Conservation (phyloP, 768 basidiomycete genomes). For the Panus rudis region DNA sequence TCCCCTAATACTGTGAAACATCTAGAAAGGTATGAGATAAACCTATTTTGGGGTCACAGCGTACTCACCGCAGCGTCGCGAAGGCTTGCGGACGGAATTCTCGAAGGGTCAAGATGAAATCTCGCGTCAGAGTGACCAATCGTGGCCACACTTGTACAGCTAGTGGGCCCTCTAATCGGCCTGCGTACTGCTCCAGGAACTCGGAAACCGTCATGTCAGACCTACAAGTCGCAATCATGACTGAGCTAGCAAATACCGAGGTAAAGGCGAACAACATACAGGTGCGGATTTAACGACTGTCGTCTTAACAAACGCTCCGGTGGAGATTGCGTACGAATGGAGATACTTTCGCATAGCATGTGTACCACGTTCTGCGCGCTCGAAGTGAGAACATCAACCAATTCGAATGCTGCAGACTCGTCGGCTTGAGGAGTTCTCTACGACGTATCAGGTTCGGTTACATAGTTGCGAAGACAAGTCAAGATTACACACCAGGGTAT, state of each 20-base stretch:
- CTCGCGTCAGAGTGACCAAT: constrained; percentile 71
- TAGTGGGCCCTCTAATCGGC: constrained; percentile 79
- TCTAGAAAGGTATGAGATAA: constrained; percentile 30
- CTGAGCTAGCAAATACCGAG: neutral
- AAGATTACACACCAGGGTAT: constrained; percentile 31
- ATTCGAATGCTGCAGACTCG: constrained; percentile 59
- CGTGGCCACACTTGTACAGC: constrained; percentile 90
- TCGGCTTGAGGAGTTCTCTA: constrained; percentile 1
- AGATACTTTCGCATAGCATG: constrained; percentile 82
- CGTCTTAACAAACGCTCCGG: constrained; percentile 51
- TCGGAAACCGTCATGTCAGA: constrained; percentile 67
- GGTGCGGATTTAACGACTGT: constrained; percentile 52
- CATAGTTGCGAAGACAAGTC: neutral
- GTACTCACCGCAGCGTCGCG: constrained; percentile 58
- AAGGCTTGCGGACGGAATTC: constrained; percentile 70
- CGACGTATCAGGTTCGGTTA: neutral
- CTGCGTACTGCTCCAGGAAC: constrained; percentile 84
- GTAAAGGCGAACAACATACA: constrained; percentile 39
- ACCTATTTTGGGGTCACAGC: neutral
- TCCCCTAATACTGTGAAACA: constrained; percentile 75
- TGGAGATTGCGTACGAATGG: constrained; percentile 44
- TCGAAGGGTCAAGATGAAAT: constrained; percentile 56
- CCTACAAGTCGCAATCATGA: constrained; percentile 39
- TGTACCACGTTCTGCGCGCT: constrained; percentile 85
- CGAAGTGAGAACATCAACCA: constrained; percentile 76